Conservation (phyloP, 2,329 filamentous ascomycete genomes). For the Teratosphaeriaceae sp. region DNA sequence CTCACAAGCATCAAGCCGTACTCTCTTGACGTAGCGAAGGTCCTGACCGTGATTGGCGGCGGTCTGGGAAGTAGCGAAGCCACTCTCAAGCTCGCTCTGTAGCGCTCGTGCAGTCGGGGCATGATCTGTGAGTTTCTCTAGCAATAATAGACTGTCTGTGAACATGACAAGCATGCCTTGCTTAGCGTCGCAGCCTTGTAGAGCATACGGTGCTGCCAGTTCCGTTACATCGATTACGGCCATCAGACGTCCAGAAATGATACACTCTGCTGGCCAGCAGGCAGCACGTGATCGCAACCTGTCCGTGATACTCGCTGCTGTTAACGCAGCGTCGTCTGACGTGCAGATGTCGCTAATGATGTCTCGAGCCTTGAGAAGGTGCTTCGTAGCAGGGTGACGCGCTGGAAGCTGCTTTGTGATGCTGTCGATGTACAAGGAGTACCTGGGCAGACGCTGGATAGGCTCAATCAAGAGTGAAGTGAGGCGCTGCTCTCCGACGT, state of each 20-base stretch:
- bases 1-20: slow-evolving; percentile 22
- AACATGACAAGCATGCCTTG: slow-evolving; percentile 74
- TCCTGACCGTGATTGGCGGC: slow-evolving; percentile 62
- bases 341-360: slow-evolving; percentile 96
- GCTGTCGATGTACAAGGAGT: slow-evolving; percentile 93
- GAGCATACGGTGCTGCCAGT: slow-evolving; percentile 63
- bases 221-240: slow-evolving; percentile 75
- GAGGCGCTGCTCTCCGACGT: slow-evolving; percentile 82
- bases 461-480: slow-evolving; percentile 93
- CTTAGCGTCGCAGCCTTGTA: slow-evolving; percentile 18
- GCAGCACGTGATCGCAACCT: slow-evolving; percentile 45
- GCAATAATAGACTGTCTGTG: slow-evolving; percentile 68
- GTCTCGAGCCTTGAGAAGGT: slow-evolving; percentile 81
- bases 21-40: slow-evolving; percentile 54
- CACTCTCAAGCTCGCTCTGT: slow-evolving; percentile 77
- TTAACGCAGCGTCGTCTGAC: slow-evolving; percentile 64
- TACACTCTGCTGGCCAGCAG: slow-evolving; percentile 32
- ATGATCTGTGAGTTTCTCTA: slow-evolving; percentile 53
- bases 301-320: slow-evolving; percentile 67
- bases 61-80: slow-evolving; percentile 40
- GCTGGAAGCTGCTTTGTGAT: slow-evolving; percentile 82
- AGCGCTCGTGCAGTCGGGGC: slow-evolving; percentile 64
- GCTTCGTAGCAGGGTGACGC: slow-evolving; percentile 74
- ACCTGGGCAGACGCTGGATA: slow-evolving; percentile 86
- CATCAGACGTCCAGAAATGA: slow-evolving; percentile 70